Conservation (phyloP, 2,329 filamentous ascomycete species). For the Cercospora zeina region DNA sequence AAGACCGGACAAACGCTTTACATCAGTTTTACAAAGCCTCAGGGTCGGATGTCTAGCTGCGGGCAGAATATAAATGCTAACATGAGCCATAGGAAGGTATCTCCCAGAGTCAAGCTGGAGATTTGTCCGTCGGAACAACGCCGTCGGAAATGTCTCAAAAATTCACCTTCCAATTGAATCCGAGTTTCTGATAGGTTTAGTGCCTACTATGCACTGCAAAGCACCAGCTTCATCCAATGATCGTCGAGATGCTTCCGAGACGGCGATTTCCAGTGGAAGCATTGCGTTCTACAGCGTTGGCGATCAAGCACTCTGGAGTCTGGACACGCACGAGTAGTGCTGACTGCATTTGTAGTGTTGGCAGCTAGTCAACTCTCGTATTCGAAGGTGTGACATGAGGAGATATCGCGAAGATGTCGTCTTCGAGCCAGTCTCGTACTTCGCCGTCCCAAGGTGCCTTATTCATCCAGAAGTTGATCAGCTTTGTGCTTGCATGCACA, state of each 20-base stretch:
- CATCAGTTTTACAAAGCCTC: not conserved
- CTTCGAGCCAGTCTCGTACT: slow-evolving; percentile 6
- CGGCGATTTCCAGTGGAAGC: not conserved
- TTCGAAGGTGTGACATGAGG: slow-evolving; percentile 10
- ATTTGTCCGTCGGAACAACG: too few relatives aligned
- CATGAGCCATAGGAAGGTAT: not conserved
- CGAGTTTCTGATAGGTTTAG: not conserved
- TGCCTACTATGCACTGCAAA: not conserved
- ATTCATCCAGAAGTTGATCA: slow-evolving; percentile 17
- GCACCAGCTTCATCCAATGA: not conserved
- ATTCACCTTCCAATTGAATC: not conserved
- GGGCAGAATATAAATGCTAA: not conserved
- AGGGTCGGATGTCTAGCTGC: not conserved
- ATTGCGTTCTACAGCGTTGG: not conserved
- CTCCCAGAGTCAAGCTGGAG: too few relatives aligned
- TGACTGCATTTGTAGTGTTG: not conserved
- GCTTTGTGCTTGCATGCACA: slow-evolving; percentile 9
- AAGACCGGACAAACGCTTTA: not conserved
- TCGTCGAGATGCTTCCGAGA: not conserved
- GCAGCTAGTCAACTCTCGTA: not conserved
- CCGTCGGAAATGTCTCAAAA: too few relatives aligned
- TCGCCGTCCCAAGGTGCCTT: slow-evolving; percentile 13
- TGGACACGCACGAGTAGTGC: too few relatives aligned
- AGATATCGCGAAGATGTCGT: slow-evolving; percentile 10
- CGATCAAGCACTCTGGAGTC: not conserved